A percentile compares a stretch with the other conserved stretches of the same genome.
phyloP scores from a whole-genome alignment of 495 filamentous ascomycete genomes.

The Xylaria acuta region DNA sequence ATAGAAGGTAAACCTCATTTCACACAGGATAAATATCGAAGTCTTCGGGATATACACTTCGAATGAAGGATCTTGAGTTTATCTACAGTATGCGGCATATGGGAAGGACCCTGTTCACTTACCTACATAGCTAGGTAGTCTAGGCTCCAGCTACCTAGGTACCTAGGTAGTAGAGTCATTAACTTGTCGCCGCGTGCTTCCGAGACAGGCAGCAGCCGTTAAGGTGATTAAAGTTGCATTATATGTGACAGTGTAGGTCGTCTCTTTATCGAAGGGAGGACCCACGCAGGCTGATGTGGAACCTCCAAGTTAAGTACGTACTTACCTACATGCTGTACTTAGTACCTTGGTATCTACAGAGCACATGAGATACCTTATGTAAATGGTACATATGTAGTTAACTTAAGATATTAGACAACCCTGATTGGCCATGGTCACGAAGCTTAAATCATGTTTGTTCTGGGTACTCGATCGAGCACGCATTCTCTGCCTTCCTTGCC shows the following conservation, averaged over 20 bases:
- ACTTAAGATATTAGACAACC: background rate
- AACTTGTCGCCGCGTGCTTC: background rate
- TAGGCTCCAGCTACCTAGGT: conserved; percentile 1
- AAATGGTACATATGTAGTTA: background rate
- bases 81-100: background rate
- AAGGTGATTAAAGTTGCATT: background rate
- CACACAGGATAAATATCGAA: background rate
- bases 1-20: background rate
- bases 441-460: background rate
- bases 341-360: no score
- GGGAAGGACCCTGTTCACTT: no score
- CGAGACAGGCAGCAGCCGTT: background rate
- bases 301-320: background rate
- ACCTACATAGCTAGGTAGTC: background rate
- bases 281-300: background rate
- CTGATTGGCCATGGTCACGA: background rate
- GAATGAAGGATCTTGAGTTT: background rate
- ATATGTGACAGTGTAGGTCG: background rate
- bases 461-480: background rate
- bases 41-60: background rate
- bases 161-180: no score
- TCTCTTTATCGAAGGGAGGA: background rate
- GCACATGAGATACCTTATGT: no score
- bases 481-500: background rate
- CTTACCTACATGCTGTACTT: background rate